Evolutionary conservation across 2,329 filamentous ascomycete species (phyloP).

Genomic region (Aspergillus sp.): DNA sequence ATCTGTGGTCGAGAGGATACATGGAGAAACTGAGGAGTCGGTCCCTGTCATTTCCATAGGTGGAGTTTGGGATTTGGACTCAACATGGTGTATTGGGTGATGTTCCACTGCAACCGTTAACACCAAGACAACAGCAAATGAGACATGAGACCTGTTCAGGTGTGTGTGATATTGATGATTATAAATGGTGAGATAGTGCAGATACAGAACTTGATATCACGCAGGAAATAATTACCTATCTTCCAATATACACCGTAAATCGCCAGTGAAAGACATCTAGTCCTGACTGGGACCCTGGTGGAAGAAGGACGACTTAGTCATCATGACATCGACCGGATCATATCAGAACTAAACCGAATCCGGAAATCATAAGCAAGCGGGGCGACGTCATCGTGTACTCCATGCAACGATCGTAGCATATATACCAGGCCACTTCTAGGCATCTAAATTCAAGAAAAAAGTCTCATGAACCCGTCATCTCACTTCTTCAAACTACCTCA

Average conservation of each 20-base stretch:
- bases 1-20: background rate
- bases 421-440: background rate
- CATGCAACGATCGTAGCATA: background rate
- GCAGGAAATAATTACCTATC: too few relatives aligned
- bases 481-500: background rate
- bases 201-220: too few relatives aligned
- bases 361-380: background rate
- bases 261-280: too few relatives aligned
- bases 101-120: background rate
- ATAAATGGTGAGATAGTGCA: too few relatives aligned
- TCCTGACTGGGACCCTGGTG: too few relatives aligned
- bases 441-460: background rate
- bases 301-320: too few relatives aligned
- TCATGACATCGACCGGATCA: too few relatives aligned
- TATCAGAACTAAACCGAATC: background rate
- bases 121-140: too few relatives aligned
- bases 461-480: background rate
- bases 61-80: background rate
- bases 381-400: background rate
- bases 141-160: too few relatives aligned
- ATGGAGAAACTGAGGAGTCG: background rate
- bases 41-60: background rate
- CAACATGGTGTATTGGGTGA: background rate
- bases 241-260: too few relatives aligned
- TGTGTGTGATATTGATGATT: too few relatives aligned